Conservation (phyloP, 768 basidiomycete genomes). For the Pleurotus citrinopileatus region DNA sequence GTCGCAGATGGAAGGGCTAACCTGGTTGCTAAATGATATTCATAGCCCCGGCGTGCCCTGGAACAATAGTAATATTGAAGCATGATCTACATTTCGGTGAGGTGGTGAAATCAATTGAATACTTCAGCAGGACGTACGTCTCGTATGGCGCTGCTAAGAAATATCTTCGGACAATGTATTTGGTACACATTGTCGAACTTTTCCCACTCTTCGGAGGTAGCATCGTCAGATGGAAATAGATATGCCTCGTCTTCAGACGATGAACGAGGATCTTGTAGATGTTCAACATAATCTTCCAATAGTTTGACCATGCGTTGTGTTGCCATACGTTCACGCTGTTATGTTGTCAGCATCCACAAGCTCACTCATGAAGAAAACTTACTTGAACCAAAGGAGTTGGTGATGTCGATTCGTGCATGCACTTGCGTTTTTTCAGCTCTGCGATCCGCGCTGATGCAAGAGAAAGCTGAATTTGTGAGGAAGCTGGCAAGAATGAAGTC, state of each 20-base stretch:
- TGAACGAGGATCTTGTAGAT: conserved; percentile 39
- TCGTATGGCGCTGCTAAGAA: conserved; percentile 71
- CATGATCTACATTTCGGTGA: conserved; percentile 77
- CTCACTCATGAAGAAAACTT: background rate
- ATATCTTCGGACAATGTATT: conserved; percentile 81
- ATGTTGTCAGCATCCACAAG: conserved; percentile 11
- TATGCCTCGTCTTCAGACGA: conserved; percentile 41
- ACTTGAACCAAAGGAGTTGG: conserved; percentile 1
- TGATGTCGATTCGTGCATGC: background rate
- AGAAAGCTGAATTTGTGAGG: conserved; percentile 60
- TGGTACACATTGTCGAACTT: conserved; percentile 92
- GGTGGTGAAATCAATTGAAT: too few species aligned
- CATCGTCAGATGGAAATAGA: conserved; percentile 64
- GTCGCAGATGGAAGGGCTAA: conserved; percentile 2
- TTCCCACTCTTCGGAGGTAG: conserved; percentile 68
- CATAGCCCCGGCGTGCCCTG: conserved; percentile 69
- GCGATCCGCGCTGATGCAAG: conserved; percentile 54
- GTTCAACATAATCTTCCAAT: conserved; percentile 57
- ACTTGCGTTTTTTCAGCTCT: conserved; percentile 35
- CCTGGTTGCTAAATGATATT: conserved; percentile 87
- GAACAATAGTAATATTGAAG: conserved; percentile 88
- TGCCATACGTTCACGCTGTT: conserved; percentile 10
- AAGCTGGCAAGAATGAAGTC: conserved; percentile 36
- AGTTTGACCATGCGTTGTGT: conserved; percentile 51
- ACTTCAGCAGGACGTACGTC: conserved; percentile 54